Percentiles rank a stretch among this genome's conserved stretches.
Conservation (phyloP, 2,329 filamentous ascomycete genomes). For the Chrysosporium keratinophilum region DNA sequence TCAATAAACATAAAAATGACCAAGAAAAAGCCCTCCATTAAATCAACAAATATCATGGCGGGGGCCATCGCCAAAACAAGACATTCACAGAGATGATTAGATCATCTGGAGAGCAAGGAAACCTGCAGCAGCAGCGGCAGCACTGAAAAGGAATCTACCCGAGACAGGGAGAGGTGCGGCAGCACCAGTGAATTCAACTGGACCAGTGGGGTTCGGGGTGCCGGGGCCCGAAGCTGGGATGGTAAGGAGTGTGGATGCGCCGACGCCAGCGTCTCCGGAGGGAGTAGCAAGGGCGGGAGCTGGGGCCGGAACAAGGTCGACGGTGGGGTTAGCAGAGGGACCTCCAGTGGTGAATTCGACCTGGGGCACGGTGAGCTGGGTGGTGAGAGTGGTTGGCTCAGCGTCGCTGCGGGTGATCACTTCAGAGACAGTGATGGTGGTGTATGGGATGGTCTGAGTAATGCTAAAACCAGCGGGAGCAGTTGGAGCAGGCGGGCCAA, state of each 20-base stretch:
- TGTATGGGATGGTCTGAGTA: conserved; percentile 28
- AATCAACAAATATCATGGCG: background rate
- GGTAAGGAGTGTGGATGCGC: conserved; percentile 13
- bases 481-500: conserved; percentile 33
- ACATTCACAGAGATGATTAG: conserved; percentile 2
- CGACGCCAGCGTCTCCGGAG: background rate
- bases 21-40: no score
- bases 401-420: conserved; percentile 17
- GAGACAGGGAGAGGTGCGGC: conserved; percentile 14
- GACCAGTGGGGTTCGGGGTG: conserved; percentile 10
- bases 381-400: conserved; percentile 21
- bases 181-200: conserved; percentile 13
- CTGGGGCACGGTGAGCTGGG: conserved; percentile 37
- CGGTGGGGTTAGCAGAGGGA: conserved; percentile 19
- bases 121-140: conserved; percentile 11
- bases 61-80: background rate
- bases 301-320: conserved; percentile 26
- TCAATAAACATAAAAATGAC: background rate
- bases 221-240: conserved; percentile 16
- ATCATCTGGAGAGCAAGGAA: conserved; percentile 10
- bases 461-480: conserved; percentile 38
- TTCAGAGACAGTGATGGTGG: conserved; percentile 34
- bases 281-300: conserved; percentile 14
- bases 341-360: conserved; percentile 33
- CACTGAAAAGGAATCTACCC: conserved; percentile 11